Base-by-base conservation (phyloP, 306 rosid species). In the Calophaca sinica region DNA sequence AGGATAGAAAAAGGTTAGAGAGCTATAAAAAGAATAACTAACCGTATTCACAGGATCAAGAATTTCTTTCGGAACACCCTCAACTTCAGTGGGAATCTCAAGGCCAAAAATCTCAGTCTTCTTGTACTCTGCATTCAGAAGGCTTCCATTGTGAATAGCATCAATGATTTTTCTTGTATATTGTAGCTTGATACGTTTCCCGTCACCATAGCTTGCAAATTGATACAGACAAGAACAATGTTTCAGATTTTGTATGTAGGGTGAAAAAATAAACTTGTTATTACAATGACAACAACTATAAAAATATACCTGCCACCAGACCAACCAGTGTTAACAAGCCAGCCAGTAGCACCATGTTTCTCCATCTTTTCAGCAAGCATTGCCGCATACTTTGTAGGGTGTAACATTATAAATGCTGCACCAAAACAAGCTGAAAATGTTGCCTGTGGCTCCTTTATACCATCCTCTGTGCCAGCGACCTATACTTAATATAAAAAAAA, bases 301-400 rank as follows among this genome's bases (percentile, higher is more conserved):
- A 6, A 38, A 38, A 8, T 15, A 14, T 85, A 91, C 94, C 96
- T 90, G 69, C 98, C 98, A 53, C 84, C 93, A 0, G 96, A 93
- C 98, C 98, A 91, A 63, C 96, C 97, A 2, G 98, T 93, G 87
- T 93, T 93, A n/a, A 93, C 98, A 9, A 93, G 96, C 98, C 98
- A 93, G 1, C 93, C 97, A 0, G 92, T 88, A 6, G 98, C 97
- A 4, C 98, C 98, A 31, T 93, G 96, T 45, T 78, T 68, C 75
- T 89, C 80, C 98, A 93, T 93, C 89, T 93, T 93, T 62, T 93
- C 96, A 6, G 97, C 92, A 45, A 93, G 85, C 98, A 93, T 91
- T 63, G 97, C 90, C 9, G 98, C 98, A 70, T 93, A 91, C 50
- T 79, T 91, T 9, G 97, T 93, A 13, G 98, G 98, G 83, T 91